Base-by-base conservation (phyloP, 1,139 yeast genomes). In the Hyphopichia pseudoburtonii region DNA sequence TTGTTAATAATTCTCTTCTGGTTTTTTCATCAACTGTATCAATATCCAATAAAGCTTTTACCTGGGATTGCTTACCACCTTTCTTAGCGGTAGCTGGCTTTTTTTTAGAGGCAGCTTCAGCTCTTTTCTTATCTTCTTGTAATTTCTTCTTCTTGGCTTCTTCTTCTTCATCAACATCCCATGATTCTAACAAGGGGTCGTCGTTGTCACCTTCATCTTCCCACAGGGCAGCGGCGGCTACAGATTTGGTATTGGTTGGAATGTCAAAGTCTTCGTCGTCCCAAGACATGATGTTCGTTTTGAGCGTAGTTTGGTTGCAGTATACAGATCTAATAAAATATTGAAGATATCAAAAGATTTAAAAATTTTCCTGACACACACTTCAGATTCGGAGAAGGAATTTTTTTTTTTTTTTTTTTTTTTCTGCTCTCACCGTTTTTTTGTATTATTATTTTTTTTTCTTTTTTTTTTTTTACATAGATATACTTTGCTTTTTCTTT, bases 231-330 rank as follows among this genome's bases (percentile, higher is more conserved):
- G 75, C 73, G 29, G 76, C 77, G 10, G 29, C 29, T 16, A 14
- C 29, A 12, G 76, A 67, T 23, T 64, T 67, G 28, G 60, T 60
- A 17, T 69, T 57, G 38, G 81, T 66, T 35, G 89, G 82, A 44
- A 82, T 80, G 43, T 84, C 92, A 57, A 88, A 86, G 55, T 86
- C 95, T 64, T 88, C 96, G 78, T 86, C 95, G 74, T 90, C 97
- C 77, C 77, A 72, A 51, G 76, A 66, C 78, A 72, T 72, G 7
- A n/a, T n/a, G n/a, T n/a, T n/a, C n/a, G n/a, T n/a, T n/a, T n/a
- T n/a, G n/a, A n/a, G n/a, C n/a, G n/a, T n/a, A n/a, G n/a, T n/a
- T n/a, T n/a, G n/a, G n/a, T n/a, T n/a, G n/a, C n/a, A n/a, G n/a
- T n/a, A n/a, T n/a, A n/a, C n/a, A n/a, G n/a, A n/a, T n/a, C n/a